A percentile compares a stretch with the other conserved stretches of the same genome.
Evolutionary conservation across 2,329 filamentous ascomycete species (phyloP).

Genomic region (Herpotrichia juniperi): DNA sequence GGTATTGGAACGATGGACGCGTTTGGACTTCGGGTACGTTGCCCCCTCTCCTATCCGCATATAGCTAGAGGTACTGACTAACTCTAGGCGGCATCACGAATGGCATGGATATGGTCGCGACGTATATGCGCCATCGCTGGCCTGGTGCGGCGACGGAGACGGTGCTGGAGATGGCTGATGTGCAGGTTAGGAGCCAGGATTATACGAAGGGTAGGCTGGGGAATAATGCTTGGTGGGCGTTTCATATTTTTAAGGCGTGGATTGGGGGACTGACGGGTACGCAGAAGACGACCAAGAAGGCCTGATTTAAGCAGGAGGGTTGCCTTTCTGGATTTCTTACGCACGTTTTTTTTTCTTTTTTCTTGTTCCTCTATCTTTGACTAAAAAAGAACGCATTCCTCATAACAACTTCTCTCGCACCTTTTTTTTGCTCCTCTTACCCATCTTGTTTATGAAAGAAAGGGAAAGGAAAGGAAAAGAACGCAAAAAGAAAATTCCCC

Average conservation of each 20-base stretch:
- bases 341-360: not conserved
- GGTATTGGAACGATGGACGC: conserved; percentile 19
- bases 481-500: too few relatives aligned
- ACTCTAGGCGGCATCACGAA: conserved; percentile 26
- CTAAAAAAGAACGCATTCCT: too few relatives aligned
- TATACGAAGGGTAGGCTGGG: conserved; percentile 23
- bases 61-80: not conserved
- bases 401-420: too few relatives aligned
- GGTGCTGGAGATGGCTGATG: conserved; percentile 43
- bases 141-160: conserved; percentile 37
- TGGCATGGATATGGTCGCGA: conserved; percentile 25
- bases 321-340: not conserved
- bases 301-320: not conserved
- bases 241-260: conserved; percentile 11
- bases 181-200: conserved; percentile 28
- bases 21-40: conserved; percentile 25
- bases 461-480: too few relatives aligned
- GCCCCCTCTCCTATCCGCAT: not conserved
- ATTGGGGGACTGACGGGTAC: conserved; percentile 3
- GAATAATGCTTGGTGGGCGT: conserved; percentile 10
- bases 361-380: not conserved
- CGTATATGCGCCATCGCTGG: conserved; percentile 22
- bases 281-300: not conserved
- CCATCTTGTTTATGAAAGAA: too few relatives aligned
- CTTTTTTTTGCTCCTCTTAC: too few relatives aligned